Base-by-base conservation (phyloP, 2,329 filamentous ascomycete genomes). In the Calonectria hawksworthii region DNA sequence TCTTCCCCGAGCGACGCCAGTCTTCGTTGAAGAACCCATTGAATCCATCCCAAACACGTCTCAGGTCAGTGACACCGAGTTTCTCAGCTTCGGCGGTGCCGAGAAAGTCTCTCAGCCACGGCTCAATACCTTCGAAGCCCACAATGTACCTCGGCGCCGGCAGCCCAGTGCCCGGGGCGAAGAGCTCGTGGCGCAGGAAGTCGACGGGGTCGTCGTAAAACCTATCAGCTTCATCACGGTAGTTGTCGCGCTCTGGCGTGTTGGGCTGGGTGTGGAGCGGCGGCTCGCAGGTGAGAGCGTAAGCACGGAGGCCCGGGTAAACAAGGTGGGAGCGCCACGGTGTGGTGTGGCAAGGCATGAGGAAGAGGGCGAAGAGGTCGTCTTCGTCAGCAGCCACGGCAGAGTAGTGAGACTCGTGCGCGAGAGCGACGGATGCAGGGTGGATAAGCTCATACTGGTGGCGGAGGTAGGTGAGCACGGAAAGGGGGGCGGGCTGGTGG, bases 271-370 rank as follows among this genome's bases (percentile, higher is more conserved):
- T 91, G 80, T 93, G 87, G 16, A 99, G 86, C 0, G 97, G 97
- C 2, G 97, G 97, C 79, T 98, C 96, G 84, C 97, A 99, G 8
- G 94, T 94, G 21, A 99, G 88, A 0, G 96, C 96, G 88, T 96
- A 96, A 5, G 95, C 96, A 73, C 91, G 86, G 68, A 98, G 92
- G 36, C 88, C 86, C 0, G 95, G 91, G 82, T 97, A 91, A 75
- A 98, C 89, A 50, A 99, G 90, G 82, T 98, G 94, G 21, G 94
- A 96, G 80, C 96, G 94, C 96, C 97, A 99, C 3, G 97, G 96
- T 0, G 96, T 99, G 78, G 94, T 95, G 88, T 99, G 97, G 86
- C 97, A 99, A 13, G 97, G 97, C 90, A 96, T 98, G 30, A 99
- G 90, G 86, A 99, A 98, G 26, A 94, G 93, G 41, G 93, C 92